Evolutionary conservation across 352 stramenopile genomes (phyloP).

Genomic region (Lagenidium giganteum): DNA sequence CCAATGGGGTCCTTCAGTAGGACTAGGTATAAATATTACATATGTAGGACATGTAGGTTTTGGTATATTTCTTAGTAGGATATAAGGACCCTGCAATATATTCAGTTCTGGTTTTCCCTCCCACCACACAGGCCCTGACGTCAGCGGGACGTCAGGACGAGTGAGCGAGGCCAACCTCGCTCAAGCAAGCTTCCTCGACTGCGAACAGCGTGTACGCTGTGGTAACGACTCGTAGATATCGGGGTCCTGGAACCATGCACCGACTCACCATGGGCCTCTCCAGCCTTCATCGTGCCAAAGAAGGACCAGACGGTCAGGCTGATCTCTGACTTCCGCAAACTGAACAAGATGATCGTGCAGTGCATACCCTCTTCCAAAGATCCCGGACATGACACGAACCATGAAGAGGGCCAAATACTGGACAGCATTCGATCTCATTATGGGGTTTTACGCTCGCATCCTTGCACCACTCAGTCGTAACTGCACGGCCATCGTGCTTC

Average conservation of each 20-base stretch:
- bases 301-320: slow-evolving; percentile 25
- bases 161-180: no score
- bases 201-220: no score
- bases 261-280: slow-evolving; percentile 4
- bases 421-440: slow-evolving; percentile 21
- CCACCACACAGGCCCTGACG: no score
- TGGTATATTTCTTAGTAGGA: no score
- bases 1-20: no score
- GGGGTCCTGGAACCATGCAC: neutral
- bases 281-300: slow-evolving; percentile 23
- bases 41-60: no score
- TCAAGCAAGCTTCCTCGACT: no score
- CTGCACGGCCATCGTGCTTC: slow-evolving; percentile 18
- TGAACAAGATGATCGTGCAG: slow-evolving; percentile 23
- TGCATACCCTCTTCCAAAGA: slow-evolving; percentile 19
- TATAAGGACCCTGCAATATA: no score
- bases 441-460: slow-evolving; percentile 30
- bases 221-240: neutral
- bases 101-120: no score
- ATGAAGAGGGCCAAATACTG: slow-evolving; percentile 11
- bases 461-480: slow-evolving; percentile 13
- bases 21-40: no score
- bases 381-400: slow-evolving; percentile 27
- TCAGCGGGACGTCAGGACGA: no score
- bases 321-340: slow-evolving; percentile 22